Base-by-base conservation (phyloP, 345 rosid genomes). In the rapeseed (Brassica napus) region DNA sequence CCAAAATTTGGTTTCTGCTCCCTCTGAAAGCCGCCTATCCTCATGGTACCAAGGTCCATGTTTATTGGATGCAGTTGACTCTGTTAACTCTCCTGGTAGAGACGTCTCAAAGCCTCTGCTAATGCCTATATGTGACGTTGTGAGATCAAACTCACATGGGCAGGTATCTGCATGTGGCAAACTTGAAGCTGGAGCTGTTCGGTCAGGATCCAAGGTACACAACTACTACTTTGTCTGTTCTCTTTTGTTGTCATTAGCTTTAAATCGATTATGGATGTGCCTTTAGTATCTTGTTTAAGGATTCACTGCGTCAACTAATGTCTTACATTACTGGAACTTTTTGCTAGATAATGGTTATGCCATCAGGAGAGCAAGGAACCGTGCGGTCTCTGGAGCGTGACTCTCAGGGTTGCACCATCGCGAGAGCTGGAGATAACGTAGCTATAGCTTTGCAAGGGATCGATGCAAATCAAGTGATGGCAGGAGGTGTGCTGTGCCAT, bases 401-500 rank as follows among this genome's bases (percentile, higher is more conserved):
- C 74, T 92, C 98, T 39, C 86, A 79, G 81, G 74, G 90, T 68
- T 89, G 93, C 80, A 68, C 86, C 18, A 64, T 92, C 30, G 99
- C 92, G 24, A 90, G 97, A 87, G 94, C 97, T 39, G 99, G 98
- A 73, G 99, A 96, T 84, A 90, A 85, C 47, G 91, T 89, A 64
- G 84, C 87, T 16, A 85, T 89, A 62, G 83, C 82, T 83, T 89
- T 96, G 77, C 88, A 79, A 65, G 97, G 98, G 63, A 75, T 96
- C 18, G 98, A 93, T 66, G 90, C 78, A 37, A 87, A 74, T 78
- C 71, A 81, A 76, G 91, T 89, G 54, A 87, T 90, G 81, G 86
- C 98, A 76, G 98, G 99, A 28, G 99, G 90, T 68, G 97, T 90
- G 8, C 78, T 93, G 62, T 93, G 98, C 76, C 99, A 96, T 83